A percentile compares a stretch with the other conserved stretches of the same genome.
Conservation (phyloP, 2,329 filamentous ascomycete species). For the Aspergillus sp. region DNA sequence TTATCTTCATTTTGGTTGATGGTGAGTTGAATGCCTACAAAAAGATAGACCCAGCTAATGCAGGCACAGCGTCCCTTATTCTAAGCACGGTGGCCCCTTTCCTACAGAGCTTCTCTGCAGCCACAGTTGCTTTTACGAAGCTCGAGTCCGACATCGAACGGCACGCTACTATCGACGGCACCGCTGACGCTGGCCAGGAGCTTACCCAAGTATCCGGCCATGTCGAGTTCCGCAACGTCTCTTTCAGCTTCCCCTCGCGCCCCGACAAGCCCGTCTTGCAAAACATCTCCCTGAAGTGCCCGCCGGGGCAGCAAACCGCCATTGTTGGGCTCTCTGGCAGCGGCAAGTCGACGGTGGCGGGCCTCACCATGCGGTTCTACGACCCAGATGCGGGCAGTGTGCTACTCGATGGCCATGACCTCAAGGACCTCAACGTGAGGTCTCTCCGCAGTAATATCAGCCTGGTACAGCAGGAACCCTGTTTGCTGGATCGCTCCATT, state of each 20-base stretch:
- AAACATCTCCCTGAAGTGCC: constrained; percentile 29
- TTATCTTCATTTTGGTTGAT: constrained; percentile 38
- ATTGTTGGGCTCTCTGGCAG: constrained; percentile 71
- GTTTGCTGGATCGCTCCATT: constrained; percentile 77
- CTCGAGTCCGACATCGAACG: constrained; percentile 58
- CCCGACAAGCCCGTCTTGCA: constrained; percentile 38
- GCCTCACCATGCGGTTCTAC: constrained; percentile 71
- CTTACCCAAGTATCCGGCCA: constrained; percentile 14
- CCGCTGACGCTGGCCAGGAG: constrained; percentile 17
- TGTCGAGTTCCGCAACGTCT: constrained; percentile 40
- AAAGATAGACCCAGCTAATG: neutral
- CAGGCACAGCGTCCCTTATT: constrained; percentile 27
- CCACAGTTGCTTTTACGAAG: constrained; percentile 54
- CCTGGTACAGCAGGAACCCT: constrained; percentile 62
- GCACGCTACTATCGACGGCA: constrained; percentile 45
- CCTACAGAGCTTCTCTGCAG: constrained; percentile 48
- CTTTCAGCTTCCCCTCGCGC: constrained; percentile 33
- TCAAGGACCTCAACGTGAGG: constrained; percentile 31
- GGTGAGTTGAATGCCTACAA: neutral
- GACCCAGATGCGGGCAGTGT: constrained; percentile 40
- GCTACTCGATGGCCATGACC: constrained; percentile 34
- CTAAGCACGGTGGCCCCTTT: constrained; percentile 38
- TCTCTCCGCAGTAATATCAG: constrained; percentile 18
- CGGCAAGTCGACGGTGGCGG: constrained; percentile 73
- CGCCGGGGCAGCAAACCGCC: constrained; percentile 49